Percentiles rank a stretch among this genome's conserved stretches.
Evolutionary conservation across 768 basidiomycete genomes (phyloP).

Genomic region (Collybia mongolica): DNA sequence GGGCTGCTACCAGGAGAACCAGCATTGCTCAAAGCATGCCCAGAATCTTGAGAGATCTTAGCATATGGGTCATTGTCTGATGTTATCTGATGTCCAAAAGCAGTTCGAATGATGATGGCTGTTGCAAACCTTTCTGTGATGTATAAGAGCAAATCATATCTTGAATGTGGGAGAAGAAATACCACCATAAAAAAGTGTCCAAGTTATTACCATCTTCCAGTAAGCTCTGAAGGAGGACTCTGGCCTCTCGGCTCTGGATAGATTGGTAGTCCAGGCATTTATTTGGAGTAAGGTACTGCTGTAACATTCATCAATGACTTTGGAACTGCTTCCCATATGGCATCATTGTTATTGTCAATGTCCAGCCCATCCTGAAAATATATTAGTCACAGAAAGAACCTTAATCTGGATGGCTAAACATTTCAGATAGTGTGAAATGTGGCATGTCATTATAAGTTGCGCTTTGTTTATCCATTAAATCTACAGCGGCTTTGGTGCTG

Average conservation of each 20-base stretch:
- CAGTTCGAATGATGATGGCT: constrained; percentile 18
- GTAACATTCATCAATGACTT: constrained; percentile 16
- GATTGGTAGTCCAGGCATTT: constrained; percentile 21
- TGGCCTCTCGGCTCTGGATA: constrained; percentile 29
- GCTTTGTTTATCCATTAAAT: constrained; percentile 25
- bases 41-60: constrained; percentile 14
- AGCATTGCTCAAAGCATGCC: constrained; percentile 8
- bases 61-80: constrained; percentile 22
- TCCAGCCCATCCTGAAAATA: constrained; percentile 13
- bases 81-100: constrained; percentile 20
- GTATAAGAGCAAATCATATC: background rate
- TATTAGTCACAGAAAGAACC: background rate
- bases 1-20: constrained; percentile 16
- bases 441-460: constrained; percentile 24
- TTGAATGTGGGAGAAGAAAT: background rate
- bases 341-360: constrained; percentile 15
- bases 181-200: constrained; percentile 4
- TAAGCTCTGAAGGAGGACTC: constrained; percentile 27
- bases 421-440: constrained; percentile 13
- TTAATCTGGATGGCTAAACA: constrained; percentile 11
- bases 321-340: constrained; percentile 21
- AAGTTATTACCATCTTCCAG: constrained; percentile 19
- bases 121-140: constrained; percentile 18
- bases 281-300: constrained; percentile 16
- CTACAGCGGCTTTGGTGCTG: constrained; percentile 21